Evolutionary conservation across 768 basidiomycete species (phyloP).

Genomic region (Suillus alpinus): DNA sequence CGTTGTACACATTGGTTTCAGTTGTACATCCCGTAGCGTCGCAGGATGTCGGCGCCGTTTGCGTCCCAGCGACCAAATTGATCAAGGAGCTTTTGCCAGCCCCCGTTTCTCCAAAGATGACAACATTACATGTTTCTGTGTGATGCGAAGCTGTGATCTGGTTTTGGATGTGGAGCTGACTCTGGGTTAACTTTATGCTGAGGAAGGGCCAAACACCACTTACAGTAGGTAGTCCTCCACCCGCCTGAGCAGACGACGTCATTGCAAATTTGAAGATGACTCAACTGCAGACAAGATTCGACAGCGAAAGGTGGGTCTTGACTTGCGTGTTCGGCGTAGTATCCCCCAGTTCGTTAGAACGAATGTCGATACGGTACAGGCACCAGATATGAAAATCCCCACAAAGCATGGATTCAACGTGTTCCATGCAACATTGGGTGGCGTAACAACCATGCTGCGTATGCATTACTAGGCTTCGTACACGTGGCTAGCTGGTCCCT

Average conservation of each 20-base stretch:
- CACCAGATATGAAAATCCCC: background rate
- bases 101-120: slow-evolving; percentile 28
- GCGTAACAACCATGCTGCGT: background rate
- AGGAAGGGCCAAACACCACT: background rate
- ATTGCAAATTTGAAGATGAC: background rate
- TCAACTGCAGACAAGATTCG: background rate
- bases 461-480: background rate
- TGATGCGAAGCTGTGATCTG: background rate
- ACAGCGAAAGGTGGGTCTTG: background rate
- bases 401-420: background rate
- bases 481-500: background rate
- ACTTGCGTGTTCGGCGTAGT: background rate
- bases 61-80: slow-evolving; percentile 25
- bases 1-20: slow-evolving; percentile 8
- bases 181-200: background rate
- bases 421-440: background rate
- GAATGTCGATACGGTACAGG: background rate
- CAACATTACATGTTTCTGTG: slow-evolving; percentile 20
- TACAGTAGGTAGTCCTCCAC: background rate
- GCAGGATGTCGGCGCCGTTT: slow-evolving; percentile 20
- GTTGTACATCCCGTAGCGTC: slow-evolving; percentile 23
- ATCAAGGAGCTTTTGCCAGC: slow-evolving; percentile 29
- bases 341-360: background rate
- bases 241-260: background rate
- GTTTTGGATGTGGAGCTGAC: background rate